Base-by-base conservation (phyloP, 1,284 basidiomycete genomes). In the Sphagnurus paluster region DNA sequence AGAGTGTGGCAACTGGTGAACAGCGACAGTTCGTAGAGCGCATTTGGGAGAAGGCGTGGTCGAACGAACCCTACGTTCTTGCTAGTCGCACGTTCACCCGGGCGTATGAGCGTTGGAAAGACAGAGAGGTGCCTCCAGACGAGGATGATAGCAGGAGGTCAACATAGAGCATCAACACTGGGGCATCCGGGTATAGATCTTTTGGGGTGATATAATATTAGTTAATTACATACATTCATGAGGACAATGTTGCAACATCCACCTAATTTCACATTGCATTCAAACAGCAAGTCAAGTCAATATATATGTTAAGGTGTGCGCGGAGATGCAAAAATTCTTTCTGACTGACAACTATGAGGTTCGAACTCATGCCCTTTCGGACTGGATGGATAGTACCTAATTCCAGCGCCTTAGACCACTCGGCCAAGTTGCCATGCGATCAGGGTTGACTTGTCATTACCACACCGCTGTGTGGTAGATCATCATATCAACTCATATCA, bases 331-430 rank as follows among this genome's bases (percentile, higher is more conserved):
- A n/a, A n/a, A n/a, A n/a, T n/a, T n/a, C n/a, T n/a, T n/a, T n/a
- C n/a, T n/a, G n/a, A n/a, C n/a, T n/a, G 28, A 30, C 28, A 30
- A 30, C 28, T 30, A 14, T 30, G 28, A 30, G 28, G 28, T 30
- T 30, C 28, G 28, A 30, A 30, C 28, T 30, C 28, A 30, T 14
- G 28, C 28, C 28, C 28, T 14, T 10, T 10, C 11, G 28, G 28
- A 30, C 28, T 30, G 28, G 28, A 30, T 30, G 11, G 28, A 30
- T 30, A n/a, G n/a, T n/a, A 52, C 70, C 71, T 73, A 71, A 72
- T 73, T 73, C 70, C 70, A 72, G 72, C 71, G 71, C 70, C 71
- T 72, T 73, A 71, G 71, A 74, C 71, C 71, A 74, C 71, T 73
- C 72, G 71, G 71, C 72, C 71, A 73, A 69, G 68, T 69, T 70